These are phyloP conservation scores for Ophiocordyceps camponoti-rufipedis DNA, from an alignment of 2,329 filamentous ascomycete genomes.

Conservation along the genomic window DNA sequence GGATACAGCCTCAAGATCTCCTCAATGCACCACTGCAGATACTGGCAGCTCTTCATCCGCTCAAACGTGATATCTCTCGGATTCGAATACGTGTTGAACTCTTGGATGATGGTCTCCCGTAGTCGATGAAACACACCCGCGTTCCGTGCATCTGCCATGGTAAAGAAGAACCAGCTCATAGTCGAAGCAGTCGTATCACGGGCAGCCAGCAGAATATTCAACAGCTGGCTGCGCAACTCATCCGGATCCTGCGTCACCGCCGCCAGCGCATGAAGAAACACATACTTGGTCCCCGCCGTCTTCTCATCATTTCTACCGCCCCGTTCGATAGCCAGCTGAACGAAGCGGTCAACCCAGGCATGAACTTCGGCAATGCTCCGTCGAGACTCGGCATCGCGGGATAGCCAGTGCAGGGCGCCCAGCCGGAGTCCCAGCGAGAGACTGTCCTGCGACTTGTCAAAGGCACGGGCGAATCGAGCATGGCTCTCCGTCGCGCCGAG, in stretches of 20 bases:
- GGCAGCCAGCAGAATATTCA: conserved; percentile 27
- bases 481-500: conserved; percentile 11
- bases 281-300: conserved; percentile 6
- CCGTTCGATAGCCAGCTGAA: conserved; percentile 31
- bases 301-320: neutral
- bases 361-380: conserved; percentile 48
- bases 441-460: conserved; percentile 20
- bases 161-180: conserved; percentile 27
- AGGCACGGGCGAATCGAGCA: conserved; percentile 14
- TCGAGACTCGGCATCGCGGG: conserved; percentile 36
- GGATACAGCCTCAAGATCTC: conserved; percentile 8
- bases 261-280: conserved; percentile 14
- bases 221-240: conserved; percentile 11
- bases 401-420: conserved; percentile 24
- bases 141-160: conserved; percentile 17
- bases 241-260: conserved; percentile 13
- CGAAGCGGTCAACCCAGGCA: conserved; percentile 49
- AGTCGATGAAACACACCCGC: conserved; percentile 22
- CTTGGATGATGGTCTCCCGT: conserved; percentile 18
- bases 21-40: conserved; percentile 9
- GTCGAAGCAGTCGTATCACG: conserved; percentile 26
- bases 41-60: conserved; percentile 7
- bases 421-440: conserved; percentile 32
- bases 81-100: conserved; percentile 28
- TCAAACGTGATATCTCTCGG: conserved; percentile 10